Percentiles rank a stretch among this genome's conserved stretches.
These are phyloP conservation scores for Ophiostoma sp. DNA, from an alignment of 2,329 filamentous ascomycete genomes.

Conservation along the genomic window DNA sequence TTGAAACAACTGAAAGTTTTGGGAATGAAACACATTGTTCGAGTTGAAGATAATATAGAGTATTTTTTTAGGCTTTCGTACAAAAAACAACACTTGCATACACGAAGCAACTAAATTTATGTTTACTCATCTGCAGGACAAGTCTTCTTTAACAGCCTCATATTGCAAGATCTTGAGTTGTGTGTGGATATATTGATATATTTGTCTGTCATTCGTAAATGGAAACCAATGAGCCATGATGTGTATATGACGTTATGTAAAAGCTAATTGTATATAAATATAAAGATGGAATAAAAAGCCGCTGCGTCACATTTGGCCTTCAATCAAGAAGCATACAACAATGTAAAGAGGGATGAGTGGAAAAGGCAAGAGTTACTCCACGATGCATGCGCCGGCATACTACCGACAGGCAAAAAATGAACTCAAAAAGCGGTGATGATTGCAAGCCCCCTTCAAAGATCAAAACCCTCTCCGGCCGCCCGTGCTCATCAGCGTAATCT, in stretches of 20 bases:
- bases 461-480: slow-evolving; percentile 50
- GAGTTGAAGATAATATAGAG: neutral
- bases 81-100: neutral
- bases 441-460: neutral
- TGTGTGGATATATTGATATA: neutral
- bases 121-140: neutral
- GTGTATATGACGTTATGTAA: neutral
- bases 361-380: neutral
- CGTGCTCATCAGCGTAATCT: slow-evolving; percentile 72
- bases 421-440: neutral
- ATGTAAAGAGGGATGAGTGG: neutral
- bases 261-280: neutral
- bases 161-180: neutral
- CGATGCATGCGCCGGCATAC: neutral
- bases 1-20: neutral
- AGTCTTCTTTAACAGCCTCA: no score
- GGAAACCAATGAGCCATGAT: neutral
- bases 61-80: slow-evolving; percentile 7
- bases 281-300: neutral
- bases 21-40: neutral
- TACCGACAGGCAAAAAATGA: no score
- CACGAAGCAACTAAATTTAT: neutral
- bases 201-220: neutral
- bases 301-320: neutral
- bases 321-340: neutral